Percentiles rank a stretch among this genome's conserved stretches.
These are phyloP conservation scores for Fusarium chlamydosporum DNA, from an alignment of 2,329 filamentous ascomycete genomes.

Conservation along the genomic window DNA sequence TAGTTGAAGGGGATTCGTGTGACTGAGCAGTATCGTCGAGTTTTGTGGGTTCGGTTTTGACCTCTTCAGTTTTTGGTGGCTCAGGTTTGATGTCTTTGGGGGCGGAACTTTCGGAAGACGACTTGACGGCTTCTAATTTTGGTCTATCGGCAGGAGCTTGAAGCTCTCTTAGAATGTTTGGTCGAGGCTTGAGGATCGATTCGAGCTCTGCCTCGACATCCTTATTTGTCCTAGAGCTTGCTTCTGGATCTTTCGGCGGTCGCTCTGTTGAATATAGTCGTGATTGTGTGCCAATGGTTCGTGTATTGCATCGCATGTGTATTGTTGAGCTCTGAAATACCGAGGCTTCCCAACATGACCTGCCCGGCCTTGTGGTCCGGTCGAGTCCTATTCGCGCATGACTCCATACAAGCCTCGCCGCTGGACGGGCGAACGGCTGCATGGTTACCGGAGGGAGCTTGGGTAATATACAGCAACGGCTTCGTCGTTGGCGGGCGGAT, in stretches of 20 bases:
- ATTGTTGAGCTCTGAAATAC: conserved; percentile 32
- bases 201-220: conserved; percentile 41
- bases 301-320: conserved; percentile 45
- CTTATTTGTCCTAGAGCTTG: conserved; percentile 34
- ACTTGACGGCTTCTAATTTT: conserved; percentile 20
- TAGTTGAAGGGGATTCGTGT: conserved; percentile 34
- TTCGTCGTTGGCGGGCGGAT: conserved; percentile 33
- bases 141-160: conserved; percentile 26
- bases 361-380: conserved; percentile 41
- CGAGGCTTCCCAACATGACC: conserved; percentile 35
- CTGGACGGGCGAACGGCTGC: conserved; percentile 56
- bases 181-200: conserved; percentile 42
- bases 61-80: conserved; percentile 14
- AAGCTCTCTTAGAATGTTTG: conserved; percentile 29
- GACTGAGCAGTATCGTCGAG: conserved; percentile 18
- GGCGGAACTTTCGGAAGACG: not conserved
- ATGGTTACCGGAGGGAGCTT: conserved; percentile 47
- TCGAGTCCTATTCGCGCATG: conserved; percentile 50
- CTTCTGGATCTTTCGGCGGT: conserved; percentile 40
- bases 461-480: conserved; percentile 23
- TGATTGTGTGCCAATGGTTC: conserved; percentile 40
- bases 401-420: conserved; percentile 51
- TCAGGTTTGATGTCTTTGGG: conserved; percentile 17
- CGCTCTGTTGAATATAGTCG: conserved; percentile 51
- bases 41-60: conserved; percentile 23